Percentiles rank a stretch among this genome's conserved stretches.
Evolutionary conservation across 2,329 filamentous ascomycete genomes (phyloP).

Genomic region (Pseudopithomyces chartarum): DNA sequence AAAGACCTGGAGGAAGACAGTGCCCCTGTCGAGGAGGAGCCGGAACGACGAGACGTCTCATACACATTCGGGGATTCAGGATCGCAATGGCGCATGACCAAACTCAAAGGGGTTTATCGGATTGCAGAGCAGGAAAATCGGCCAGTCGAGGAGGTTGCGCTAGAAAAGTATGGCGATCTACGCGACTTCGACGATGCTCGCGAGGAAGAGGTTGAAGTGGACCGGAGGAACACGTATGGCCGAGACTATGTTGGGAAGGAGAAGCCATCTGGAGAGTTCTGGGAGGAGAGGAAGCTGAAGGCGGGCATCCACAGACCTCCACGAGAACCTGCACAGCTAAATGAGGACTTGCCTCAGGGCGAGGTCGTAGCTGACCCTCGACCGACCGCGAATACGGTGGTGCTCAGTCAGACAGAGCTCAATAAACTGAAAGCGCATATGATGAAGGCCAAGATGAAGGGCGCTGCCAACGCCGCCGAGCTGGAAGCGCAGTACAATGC

Average conservation of each 20-base stretch:
- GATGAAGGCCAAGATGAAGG: constrained; percentile 91
- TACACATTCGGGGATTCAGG: constrained; percentile 91
- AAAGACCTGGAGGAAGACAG: constrained; percentile 57
- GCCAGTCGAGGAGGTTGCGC: constrained; percentile 79
- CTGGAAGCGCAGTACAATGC: constrained; percentile 85
- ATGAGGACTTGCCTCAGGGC: constrained; percentile 56
- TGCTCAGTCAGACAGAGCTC: constrained; percentile 75
- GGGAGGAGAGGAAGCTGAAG: constrained; percentile 72
- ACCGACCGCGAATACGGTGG: constrained; percentile 53
- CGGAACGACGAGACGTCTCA: constrained; percentile 66
- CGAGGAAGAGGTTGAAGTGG: constrained; percentile 91
- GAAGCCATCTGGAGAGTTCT: constrained; percentile 86
- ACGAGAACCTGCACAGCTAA: constrained; percentile 25
- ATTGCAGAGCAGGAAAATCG: constrained; percentile 74
- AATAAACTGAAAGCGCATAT: constrained; percentile 92
- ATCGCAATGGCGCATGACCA: constrained; percentile 96
- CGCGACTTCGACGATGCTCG: constrained; percentile 88
- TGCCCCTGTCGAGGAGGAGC: constrained; percentile 46
- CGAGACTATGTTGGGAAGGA: constrained; percentile 82
- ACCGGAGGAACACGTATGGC: constrained; percentile 81
- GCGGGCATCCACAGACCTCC: constrained; percentile 54
- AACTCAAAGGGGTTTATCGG: constrained; percentile 82
- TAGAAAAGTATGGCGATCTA: constrained; percentile 80
- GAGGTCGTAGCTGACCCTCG: constrained; percentile 61
- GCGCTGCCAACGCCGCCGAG: constrained; percentile 72